Evolutionary conservation across 192 early-diverging fungal species (phyloP), one percentile per base, ranked within the genome.

Genomic region (Globomyces pollinis-pini): DNA sequence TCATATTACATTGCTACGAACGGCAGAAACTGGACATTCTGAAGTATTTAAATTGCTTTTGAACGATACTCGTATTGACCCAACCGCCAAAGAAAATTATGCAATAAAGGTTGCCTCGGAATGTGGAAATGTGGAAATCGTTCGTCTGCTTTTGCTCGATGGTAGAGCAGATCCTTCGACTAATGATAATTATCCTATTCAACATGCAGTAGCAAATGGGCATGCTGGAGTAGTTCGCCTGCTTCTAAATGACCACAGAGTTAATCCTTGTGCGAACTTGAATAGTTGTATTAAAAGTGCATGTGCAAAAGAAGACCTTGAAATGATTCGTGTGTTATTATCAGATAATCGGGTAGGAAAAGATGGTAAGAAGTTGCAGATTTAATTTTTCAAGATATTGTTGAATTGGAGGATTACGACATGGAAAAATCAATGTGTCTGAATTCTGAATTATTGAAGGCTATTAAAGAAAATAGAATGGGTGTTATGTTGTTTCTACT

Each of bases 191-290:
- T 31, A 33, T 2, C 30, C 50, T 2, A 1, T 51, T 5, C 3
- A n/a, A 34, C 15, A 20, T 26, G 50, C 50, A 16, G 50, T 34
- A 2, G 33, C 20, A 3, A 31, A 51, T 33, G 28, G 28, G 0
- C 50, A 51, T 34, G 50, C 16, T 21, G 7, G 7, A 16, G 50
- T 51, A 18, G 50, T 51, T 15, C 2, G 16, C 16, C 15, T 51
- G 11, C 9, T 51, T 6, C 26, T 51, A n/a, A 1, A 30, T 2
- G 32, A 34, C 16, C 16, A 15, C 26, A 6, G 32, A n/a, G 50
- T 51, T 34, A 24, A 51, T 33, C 50, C 50, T 36, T 6, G 35
- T n/a, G n/a, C n/a, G n/a, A n/a, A n/a, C n/a, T n/a, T n/a, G n/a
- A n/a, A n/a, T n/a, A n/a, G n/a, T n/a, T n/a, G n/a, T n/a, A n/a